A percentile compares a stretch with the other conserved stretches of the same genome.
Conservation (phyloP, 108 stramenopile species). For the Hondaea fermentalgiana region DNA sequence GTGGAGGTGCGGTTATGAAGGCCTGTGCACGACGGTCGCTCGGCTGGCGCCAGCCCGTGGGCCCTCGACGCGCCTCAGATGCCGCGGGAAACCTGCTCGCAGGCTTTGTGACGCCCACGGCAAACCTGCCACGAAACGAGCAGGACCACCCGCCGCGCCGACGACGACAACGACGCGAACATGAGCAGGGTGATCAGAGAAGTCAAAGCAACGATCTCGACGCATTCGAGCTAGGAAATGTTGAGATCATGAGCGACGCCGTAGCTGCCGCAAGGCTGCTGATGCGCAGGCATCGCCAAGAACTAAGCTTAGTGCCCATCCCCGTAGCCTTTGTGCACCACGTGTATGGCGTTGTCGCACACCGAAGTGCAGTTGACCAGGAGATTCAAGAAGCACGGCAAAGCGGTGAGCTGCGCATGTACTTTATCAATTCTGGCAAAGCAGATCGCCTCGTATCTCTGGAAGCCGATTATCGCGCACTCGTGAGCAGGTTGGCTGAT, state of each 20-base stretch:
- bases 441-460: not conserved
- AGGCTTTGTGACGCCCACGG: too few species aligned
- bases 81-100: too few species aligned
- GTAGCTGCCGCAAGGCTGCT: not conserved
- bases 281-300: not conserved
- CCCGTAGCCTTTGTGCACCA: slow-evolving; percentile 1
- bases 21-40: too few species aligned
- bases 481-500: not conserved
- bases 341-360: not conserved
- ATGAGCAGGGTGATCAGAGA: too few species aligned
- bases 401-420: not conserved
- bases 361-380: not conserved
- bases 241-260: not conserved
- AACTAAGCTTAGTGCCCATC: not conserved
- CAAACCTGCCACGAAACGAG: too few species aligned
- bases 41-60: too few species aligned
- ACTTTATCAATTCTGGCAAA: not conserved
- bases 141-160: too few species aligned
- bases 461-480: not conserved
- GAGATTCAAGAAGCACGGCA: not conserved
- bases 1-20: too few species aligned
- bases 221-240: not conserved
- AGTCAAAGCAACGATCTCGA: not conserved
- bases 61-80: too few species aligned
- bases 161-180: too few species aligned